Evolutionary conservation across 1,284 basidiomycete genomes (phyloP).

Genomic region (Ustilago trichophora): DNA sequence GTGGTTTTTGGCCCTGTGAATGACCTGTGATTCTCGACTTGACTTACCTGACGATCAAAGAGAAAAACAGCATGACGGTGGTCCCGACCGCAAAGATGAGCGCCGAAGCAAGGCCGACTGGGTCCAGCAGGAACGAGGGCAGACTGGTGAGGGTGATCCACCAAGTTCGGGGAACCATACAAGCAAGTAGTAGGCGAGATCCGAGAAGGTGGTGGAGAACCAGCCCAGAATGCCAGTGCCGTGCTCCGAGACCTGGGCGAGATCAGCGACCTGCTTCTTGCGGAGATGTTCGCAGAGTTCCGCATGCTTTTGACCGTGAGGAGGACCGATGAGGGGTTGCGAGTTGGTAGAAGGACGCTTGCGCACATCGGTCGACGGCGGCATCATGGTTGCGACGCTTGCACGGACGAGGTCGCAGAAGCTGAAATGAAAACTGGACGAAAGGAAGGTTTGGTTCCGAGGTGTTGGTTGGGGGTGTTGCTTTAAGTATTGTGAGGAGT

Average conservation of each 20-base stretch:
- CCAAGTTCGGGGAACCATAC: conserved; percentile 32
- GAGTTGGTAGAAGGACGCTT: conserved; percentile 13
- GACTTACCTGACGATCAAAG: conserved; percentile 24
- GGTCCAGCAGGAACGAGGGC: conserved; percentile 29
- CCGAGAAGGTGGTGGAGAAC: conserved; percentile 9
- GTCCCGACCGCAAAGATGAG: conserved; percentile 19
- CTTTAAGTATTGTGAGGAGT: too few relatives aligned
- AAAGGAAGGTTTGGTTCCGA: too few relatives aligned
- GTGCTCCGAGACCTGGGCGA: conserved; percentile 10
- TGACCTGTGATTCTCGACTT: too few relatives aligned
- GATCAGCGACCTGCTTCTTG: conserved; percentile 21
- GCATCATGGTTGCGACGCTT: too few relatives aligned
- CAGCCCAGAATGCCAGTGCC: conserved; percentile 25
- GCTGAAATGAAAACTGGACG: too few relatives aligned
- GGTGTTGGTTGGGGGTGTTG: too few relatives aligned
- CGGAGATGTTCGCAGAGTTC: conserved; percentile 25
- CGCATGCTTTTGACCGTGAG: conserved; percentile 18
- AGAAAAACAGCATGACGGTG: conserved; percentile 18
- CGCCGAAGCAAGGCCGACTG: conserved; percentile 12
- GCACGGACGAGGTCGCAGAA: too few relatives aligned
- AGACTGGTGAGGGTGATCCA: conserved; percentile 30
- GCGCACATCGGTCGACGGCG: conserved; percentile 18
- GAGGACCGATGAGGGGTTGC: conserved; percentile 11
- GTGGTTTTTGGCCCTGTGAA: too few relatives aligned
- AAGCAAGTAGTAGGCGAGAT: conserved; percentile 24